A percentile compares a stretch with the other conserved stretches of the same genome.
Conservation (phyloP, 164 flowering plant genomes). For the Cinnamomum chago region DNA sequence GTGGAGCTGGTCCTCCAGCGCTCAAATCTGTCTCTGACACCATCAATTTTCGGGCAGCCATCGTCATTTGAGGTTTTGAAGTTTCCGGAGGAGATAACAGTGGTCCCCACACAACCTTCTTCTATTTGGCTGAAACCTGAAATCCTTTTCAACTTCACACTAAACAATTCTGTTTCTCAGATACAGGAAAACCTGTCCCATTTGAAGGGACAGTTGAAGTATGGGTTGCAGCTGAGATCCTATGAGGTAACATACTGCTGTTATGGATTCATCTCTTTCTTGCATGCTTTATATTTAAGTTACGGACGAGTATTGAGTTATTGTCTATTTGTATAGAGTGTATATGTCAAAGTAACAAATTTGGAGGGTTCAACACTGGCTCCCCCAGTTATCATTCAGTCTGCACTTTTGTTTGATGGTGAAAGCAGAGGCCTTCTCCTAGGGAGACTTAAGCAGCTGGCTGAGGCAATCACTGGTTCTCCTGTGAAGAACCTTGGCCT, state of each 20-base stretch:
- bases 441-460: conserved; percentile 66
- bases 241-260: conserved; percentile 47
- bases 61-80: conserved; percentile 58
- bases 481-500: conserved; percentile 67
- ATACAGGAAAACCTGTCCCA: conserved; percentile 38
- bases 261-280: background rate
- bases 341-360: conserved; percentile 55
- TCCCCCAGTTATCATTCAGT: conserved; percentile 62
- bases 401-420: conserved; percentile 46
- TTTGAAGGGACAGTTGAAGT: conserved; percentile 54
- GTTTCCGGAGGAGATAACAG: conserved; percentile 67
- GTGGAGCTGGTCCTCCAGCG: conserved; percentile 48
- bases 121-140: conserved; percentile 43
- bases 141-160: conserved; percentile 63
- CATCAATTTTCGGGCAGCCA: conserved; percentile 55
- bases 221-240: conserved; percentile 50
- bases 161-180: conserved; percentile 54
- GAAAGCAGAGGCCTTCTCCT: conserved; percentile 40
- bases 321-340: conserved; percentile 35
- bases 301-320: background rate
- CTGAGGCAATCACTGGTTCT: conserved; percentile 47
- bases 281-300: background rate
- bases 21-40: conserved; percentile 54
- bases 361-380: conserved; percentile 52
- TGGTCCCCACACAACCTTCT: conserved; percentile 39